These are phyloP conservation scores for Aspergillus heteromorphus DNA, from an alignment of 495 filamentous ascomycete species.

Conservation along the genomic window DNA sequence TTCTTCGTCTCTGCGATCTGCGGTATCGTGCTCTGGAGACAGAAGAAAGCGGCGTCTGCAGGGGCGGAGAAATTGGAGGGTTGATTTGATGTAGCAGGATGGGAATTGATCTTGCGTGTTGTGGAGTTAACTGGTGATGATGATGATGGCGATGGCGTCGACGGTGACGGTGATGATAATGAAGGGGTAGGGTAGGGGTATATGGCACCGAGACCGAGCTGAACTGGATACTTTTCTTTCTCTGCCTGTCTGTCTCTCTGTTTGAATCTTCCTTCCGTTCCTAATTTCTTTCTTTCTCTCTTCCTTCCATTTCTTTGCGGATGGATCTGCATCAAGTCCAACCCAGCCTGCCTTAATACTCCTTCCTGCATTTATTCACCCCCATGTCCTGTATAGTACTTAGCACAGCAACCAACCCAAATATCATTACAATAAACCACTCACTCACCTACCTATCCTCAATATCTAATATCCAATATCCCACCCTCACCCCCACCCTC, in stretches of 20 bases:
- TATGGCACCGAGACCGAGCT: not conserved
- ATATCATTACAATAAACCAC: not conserved
- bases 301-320: not conserved
- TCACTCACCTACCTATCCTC: not conserved
- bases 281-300: not conserved
- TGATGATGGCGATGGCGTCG: not conserved
- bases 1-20: constrained; percentile 62
- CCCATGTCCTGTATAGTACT: not conserved
- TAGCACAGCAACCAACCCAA: not conserved
- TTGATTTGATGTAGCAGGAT: not conserved
- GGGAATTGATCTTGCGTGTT: not conserved
- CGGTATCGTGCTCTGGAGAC: constrained; percentile 54
- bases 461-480: too few species aligned
- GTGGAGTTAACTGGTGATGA: not conserved
- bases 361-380: not conserved
- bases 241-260: not conserved
- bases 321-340: not conserved
- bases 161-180: not conserved
- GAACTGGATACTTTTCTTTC: not conserved
- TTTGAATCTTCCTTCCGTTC: not conserved
- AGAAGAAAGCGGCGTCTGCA: constrained; percentile 35
- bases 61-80: constrained; percentile 18
- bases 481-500: too few species aligned
- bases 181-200: not conserved
- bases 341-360: not conserved